phyloP scores from a whole-genome alignment of 306 rosid genomes.

The Trifolium dubium region DNA sequence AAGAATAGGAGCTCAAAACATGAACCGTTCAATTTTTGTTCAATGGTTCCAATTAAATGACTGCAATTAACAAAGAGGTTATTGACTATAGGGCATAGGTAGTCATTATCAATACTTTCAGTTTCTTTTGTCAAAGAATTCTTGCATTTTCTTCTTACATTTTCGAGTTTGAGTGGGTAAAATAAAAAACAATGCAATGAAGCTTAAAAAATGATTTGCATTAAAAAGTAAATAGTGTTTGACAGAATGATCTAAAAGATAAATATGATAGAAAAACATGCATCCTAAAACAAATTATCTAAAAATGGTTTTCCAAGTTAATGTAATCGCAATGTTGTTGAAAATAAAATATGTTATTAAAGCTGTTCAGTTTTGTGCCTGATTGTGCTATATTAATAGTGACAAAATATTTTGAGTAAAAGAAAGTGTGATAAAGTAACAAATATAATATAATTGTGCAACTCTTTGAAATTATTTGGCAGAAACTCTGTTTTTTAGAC shows the following conservation, averaged over 20 bases:
- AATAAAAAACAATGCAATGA: conserved; percentile 56
- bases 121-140: conserved; percentile 54
- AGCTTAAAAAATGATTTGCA: conserved; percentile 39
- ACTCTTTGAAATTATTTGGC: not conserved
- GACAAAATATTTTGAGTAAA: not conserved
- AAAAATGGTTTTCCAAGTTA: conserved; percentile 16
- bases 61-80: not conserved
- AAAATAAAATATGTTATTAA: not conserved
- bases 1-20: not conserved
- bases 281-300: conserved; percentile 2
- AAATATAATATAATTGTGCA: conserved; percentile 1
- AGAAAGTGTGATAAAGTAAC: not conserved
- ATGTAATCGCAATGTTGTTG: not conserved
- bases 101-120: conserved; percentile 53
- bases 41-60: not conserved
- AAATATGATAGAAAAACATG: conserved; percentile 13
- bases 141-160: conserved; percentile 55
- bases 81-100: not conserved
- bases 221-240: not conserved
- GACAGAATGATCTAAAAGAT: conserved; percentile 27
- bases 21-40: conserved; percentile 5
- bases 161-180: conserved; percentile 51
- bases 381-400: not conserved
- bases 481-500: not conserved
- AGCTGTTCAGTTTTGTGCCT: not conserved